Evolutionary conservation across 2,329 filamentous ascomycete genomes (phyloP).

Genomic region (Cordyceps militaris): DNA sequence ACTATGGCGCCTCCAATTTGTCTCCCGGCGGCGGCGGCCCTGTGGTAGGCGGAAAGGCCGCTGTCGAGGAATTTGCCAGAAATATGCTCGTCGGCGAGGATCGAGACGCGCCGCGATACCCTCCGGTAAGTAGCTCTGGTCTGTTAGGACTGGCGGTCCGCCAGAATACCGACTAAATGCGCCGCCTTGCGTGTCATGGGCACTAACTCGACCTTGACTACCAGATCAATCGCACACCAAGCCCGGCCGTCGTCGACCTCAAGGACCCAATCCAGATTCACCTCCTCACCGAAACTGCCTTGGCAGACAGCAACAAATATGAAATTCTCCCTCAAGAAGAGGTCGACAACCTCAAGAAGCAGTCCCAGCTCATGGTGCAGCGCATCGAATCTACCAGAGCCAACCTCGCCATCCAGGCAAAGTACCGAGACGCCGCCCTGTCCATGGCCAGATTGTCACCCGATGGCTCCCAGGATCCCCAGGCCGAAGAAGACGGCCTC

Average conservation of each 20-base stretch:
- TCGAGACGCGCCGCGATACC: slow-evolving; percentile 46
- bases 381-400: slow-evolving; percentile 76
- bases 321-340: slow-evolving; percentile 86
- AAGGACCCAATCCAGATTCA: slow-evolving; percentile 78
- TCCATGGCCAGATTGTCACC: slow-evolving; percentile 78
- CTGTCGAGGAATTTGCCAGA: slow-evolving; percentile 53
- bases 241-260: slow-evolving; percentile 51
- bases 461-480: slow-evolving; percentile 44
- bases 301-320: slow-evolving; percentile 79
- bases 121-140: slow-evolving; percentile 43
- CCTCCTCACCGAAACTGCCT: slow-evolving; percentile 84
- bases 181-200: background rate
- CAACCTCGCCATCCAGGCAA: slow-evolving; percentile 82
- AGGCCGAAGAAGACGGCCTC: slow-evolving; percentile 68
- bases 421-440: slow-evolving; percentile 86
- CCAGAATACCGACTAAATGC: background rate
- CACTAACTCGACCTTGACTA: background rate
- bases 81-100: slow-evolving; percentile 49
- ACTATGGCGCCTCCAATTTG: slow-evolving; percentile 28
- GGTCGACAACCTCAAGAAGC: slow-evolving; percentile 85
- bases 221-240: slow-evolving; percentile 50
- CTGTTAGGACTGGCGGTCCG: background rate
- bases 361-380: slow-evolving; percentile 62
- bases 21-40: slow-evolving; percentile 22
- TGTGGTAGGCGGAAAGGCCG: slow-evolving; percentile 36